phyloP scores from a whole-genome alignment of 2,329 filamentous ascomycete species.

The Nigrospora sphaerica region DNA sequence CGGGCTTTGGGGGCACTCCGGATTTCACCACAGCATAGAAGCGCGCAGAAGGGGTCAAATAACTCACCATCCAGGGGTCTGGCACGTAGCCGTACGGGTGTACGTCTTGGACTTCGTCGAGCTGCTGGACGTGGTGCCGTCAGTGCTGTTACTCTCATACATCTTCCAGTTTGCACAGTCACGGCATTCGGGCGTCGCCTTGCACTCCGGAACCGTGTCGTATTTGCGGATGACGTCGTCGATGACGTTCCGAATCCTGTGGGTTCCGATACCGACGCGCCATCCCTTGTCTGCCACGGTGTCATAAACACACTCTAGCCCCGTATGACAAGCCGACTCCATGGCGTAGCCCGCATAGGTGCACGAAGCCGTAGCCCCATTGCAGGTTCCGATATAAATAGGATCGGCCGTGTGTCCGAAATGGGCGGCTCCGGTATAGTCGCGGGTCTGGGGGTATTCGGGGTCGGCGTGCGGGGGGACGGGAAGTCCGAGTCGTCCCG shows the following conservation, averaged over 20 bases:
- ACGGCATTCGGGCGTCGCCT: constrained; percentile 68
- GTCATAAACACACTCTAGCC: constrained; percentile 83
- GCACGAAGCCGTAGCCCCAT: constrained; percentile 80
- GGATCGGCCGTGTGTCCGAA: constrained; percentile 96
- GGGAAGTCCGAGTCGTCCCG: constrained; percentile 76
- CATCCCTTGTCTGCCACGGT: constrained; percentile 88
- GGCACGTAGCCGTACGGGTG: constrained; percentile 76
- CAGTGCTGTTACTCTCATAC: constrained; percentile 85
- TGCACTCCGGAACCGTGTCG: constrained; percentile 71
- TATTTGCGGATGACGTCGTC: constrained; percentile 81
- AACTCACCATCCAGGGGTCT: constrained; percentile 73
- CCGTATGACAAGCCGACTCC: constrained; percentile 88
- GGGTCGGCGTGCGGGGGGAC: constrained; percentile 73
- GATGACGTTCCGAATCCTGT: constrained; percentile 85
- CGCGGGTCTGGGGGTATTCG: constrained; percentile 60
- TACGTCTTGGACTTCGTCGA: constrained; percentile 52
- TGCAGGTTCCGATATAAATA: constrained; percentile 89
- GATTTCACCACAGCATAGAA: not conserved
- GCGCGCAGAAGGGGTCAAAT: not conserved
- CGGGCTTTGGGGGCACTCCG: too few species aligned
- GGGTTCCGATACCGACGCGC: constrained; percentile 84
- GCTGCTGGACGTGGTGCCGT: constrained; percentile 58
- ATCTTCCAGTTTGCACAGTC: constrained; percentile 95
- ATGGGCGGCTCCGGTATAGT: constrained; percentile 74
- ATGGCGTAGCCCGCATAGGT: constrained; percentile 90